Evolutionary conservation across 1,284 basidiomycete species (phyloP), one percentile per base, ranked within the genome.

Genomic region (Caloboletus inedulis): DNA sequence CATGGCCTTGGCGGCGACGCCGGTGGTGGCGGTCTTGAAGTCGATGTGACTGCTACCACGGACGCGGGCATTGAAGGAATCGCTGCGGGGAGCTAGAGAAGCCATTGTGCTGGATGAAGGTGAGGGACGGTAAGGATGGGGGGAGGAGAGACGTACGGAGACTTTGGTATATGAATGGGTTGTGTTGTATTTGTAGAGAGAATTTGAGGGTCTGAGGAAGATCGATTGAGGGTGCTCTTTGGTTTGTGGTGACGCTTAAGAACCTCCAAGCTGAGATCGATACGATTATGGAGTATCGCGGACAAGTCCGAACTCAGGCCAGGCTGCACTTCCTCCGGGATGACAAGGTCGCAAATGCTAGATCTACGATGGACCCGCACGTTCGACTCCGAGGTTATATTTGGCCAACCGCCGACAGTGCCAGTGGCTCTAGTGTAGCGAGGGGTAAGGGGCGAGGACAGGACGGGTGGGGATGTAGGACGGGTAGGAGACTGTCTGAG

Each of bases 1-100:
- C 97, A 98, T 98, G 54, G 94, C 82, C 79, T 98, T 98, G 63
- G 94, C 93, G 36, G 94, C 90, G 64, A 99, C 91, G 63, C 96
- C 96, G 44, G 96, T 98, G 52, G 95, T 97, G 60, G 96, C 96
- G 37, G 94, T 96, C 81, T 97, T 96, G 85, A 97, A 97, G 78
- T 97, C 83, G 74, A 87, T 82, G 71, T 89, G 83, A 62, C 79
- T 80, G 55, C 79, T 78, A 59, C 87, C 84, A 57, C 86, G 79
- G 54, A 79, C 78, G 61, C 85, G 81, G 68, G 81, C 76, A 61
- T 77, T 82, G 78, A 84, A 76, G 56, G 81, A 77, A 57, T 86
- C 82, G 64, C 71, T 72, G 59, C 79, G 76, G 54, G 84, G 83
- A 23, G 82, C 76, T 46, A 86, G 75, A 43, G 76, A 79, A 57